phyloP scores from a whole-genome alignment of 306 rosid species.

The Gleditsia sinensis region DNA sequence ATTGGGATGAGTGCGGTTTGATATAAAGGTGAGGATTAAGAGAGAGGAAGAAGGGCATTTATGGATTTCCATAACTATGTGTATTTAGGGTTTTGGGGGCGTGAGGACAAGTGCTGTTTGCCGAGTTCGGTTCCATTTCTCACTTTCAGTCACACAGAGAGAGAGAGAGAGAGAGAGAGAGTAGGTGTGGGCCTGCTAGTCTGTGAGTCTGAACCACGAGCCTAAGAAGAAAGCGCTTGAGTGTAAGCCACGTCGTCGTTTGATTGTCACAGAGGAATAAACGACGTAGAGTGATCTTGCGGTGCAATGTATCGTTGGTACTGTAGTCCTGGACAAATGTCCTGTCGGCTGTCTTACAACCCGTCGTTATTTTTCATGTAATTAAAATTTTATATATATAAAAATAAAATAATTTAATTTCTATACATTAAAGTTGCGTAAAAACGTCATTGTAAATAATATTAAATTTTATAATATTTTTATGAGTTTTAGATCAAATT shows the following conservation, averaged over 20 bases:
- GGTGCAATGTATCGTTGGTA: neutral
- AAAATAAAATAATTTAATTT: too few relatives aligned
- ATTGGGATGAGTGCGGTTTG: neutral
- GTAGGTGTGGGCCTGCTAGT: neutral
- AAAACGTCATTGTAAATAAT: too few relatives aligned
- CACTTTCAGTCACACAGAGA: constrained; percentile 19
- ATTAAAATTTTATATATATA: too few relatives aligned
- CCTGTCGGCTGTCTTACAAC: too few relatives aligned
- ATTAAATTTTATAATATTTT: too few relatives aligned
- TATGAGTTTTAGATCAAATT: too few relatives aligned
- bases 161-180: constrained; percentile 10
- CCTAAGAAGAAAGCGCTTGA: neutral
- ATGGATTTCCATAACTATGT: constrained; percentile 44
- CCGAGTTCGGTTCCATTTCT: constrained; percentile 21
- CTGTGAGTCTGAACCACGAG: neutral
- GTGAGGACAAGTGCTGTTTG: constrained; percentile 23
- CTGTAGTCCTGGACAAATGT: neutral
- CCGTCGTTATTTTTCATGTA: too few relatives aligned
- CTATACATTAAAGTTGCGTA: too few relatives aligned
- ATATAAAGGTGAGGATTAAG: neutral
- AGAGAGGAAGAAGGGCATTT: constrained; percentile 46
- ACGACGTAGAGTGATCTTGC: neutral
- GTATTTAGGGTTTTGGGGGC: constrained; percentile 36
- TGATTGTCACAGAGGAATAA: neutral
- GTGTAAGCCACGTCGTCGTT: too few relatives aligned